Percentiles rank a stretch among this genome's conserved stretches.
Evolutionary conservation across 2,329 filamentous ascomycete species (phyloP).

Genomic region (Aspergillus calidoustus): DNA sequence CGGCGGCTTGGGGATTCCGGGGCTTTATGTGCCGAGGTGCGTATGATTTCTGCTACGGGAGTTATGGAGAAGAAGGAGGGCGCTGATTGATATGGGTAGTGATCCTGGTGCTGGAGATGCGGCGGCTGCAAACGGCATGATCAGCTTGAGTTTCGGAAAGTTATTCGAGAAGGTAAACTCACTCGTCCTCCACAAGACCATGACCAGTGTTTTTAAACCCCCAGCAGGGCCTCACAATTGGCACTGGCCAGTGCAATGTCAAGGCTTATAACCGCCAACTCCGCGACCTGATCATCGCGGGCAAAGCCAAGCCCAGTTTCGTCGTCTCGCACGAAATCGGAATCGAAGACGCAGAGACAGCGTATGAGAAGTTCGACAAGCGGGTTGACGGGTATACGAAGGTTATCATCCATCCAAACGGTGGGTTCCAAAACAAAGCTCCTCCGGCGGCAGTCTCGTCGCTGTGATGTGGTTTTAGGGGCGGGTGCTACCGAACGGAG

Average conservation of each 20-base stretch:
- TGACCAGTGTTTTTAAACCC: background rate
- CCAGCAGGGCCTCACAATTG: conserved; percentile 60
- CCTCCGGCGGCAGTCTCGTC: background rate
- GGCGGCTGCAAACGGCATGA: conserved; percentile 65
- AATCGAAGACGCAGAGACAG: conserved; percentile 63
- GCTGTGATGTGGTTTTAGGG: background rate
- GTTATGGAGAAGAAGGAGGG: background rate
- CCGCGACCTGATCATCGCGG: conserved; percentile 67
- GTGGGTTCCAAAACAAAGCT: conserved; percentile 32
- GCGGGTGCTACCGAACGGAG: background rate
- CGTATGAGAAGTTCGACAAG: conserved; percentile 70
- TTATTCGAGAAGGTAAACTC: conserved; percentile 66
- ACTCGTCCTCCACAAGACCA: background rate
- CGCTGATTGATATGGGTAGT: conserved; percentile 12
- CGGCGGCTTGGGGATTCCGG: conserved; percentile 66
- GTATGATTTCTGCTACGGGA: background rate
- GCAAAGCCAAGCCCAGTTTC: conserved; percentile 68
- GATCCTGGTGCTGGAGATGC: conserved; percentile 68
- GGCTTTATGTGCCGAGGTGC: conserved; percentile 54
- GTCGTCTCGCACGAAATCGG: conserved; percentile 68
- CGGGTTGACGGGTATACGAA: conserved; percentile 70
- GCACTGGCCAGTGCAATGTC: conserved; percentile 70
- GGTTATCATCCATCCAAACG: conserved; percentile 70
- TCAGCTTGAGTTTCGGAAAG: conserved; percentile 68
- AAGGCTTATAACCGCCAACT: conserved; percentile 70